Evolutionary conservation across 805 yeast genomes (phyloP), one percentile per base, ranked within the genome.

Genomic region (Barnettozyma sucrosica): DNA sequence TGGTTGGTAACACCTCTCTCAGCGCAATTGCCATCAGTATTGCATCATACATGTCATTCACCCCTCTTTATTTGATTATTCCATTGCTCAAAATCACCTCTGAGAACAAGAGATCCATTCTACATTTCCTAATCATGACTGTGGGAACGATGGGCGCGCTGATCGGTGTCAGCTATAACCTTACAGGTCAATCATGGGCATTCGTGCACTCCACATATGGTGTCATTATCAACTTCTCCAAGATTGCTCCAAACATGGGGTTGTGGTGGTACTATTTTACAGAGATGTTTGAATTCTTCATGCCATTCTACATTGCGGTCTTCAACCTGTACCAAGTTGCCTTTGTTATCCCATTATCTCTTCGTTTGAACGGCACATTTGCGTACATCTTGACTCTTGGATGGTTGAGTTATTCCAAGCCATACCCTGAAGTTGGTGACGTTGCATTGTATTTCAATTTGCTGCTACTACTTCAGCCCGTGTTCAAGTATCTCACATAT

Each of bases 191-290:
- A 10, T 56, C 55, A 28, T 68, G 73, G 67, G 62, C 66, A 46
- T 80, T 81, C 58, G 41, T 86, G n/a, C 48, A 58, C 30, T 66
- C 78, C 9, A 74, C 78, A 36, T 88, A 83, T 59, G 81, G 83
- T 14, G 71, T 79, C 4, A 66, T 77, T 6, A 59, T 88, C 6
- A 68, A 70, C 21, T 83, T 87, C 57, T 74, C 74, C 34, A 90
- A 88, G 53, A 79, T 89, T 51, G 74, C 82, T 5, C 99, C 99
- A 24, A 93, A 93, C 66, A 65, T 93, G 54, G 99, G 99, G 0
- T 70, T 93, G 19, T 93, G 99, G 99, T 93, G 99, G 99, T 93
- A 93, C 69, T 81, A 90, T 58, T 93, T 93, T 71, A 85, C 92
- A 37, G 99, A 93, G 66, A 86, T 93, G 80, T 93, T 93, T 67